phyloP scores from a whole-genome alignment of 2,329 filamentous ascomycete genomes.

The Claviceps africana region DNA sequence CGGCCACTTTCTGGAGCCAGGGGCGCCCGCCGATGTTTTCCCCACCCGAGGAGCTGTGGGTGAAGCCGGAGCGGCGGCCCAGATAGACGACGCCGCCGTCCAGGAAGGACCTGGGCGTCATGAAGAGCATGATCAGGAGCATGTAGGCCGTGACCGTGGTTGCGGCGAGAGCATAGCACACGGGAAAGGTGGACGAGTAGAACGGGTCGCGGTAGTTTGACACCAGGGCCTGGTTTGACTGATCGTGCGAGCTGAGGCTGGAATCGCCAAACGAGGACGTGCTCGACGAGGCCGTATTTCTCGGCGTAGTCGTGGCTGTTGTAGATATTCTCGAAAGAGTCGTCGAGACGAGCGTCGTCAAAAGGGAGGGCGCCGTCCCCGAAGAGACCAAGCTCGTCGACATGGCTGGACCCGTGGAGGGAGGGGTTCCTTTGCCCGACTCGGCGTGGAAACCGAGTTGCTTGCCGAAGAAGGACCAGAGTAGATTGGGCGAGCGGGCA shows the following conservation, averaged over 20 bases:
- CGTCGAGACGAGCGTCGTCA: constrained; percentile 1
- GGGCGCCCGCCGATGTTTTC: constrained; percentile 83
- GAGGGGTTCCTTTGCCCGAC: neutral
- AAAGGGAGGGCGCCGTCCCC: constrained; percentile 1
- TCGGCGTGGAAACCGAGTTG: neutral
- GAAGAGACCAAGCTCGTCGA: constrained; percentile 3
- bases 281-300: neutral
- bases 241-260: constrained; percentile 16
- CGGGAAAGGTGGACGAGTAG: constrained; percentile 83
- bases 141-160: constrained; percentile 86
- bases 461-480: too few species aligned
- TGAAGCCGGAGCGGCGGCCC: constrained; percentile 72
- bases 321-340: neutral
- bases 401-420: neutral
- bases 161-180: constrained; percentile 82
- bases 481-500: neutral
- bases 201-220: constrained; percentile 73
- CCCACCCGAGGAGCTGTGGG: constrained; percentile 62
- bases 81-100: constrained; percentile 73
- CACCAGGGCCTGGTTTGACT: constrained; percentile 25
- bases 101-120: constrained; percentile 87
- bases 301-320: neutral
- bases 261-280: constrained; percentile 15
- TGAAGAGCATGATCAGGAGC: constrained; percentile 83
- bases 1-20: constrained; percentile 78